phyloP scores from a whole-genome alignment of 2,329 filamentous ascomycete species.

The Trichoderma endophyticum region DNA sequence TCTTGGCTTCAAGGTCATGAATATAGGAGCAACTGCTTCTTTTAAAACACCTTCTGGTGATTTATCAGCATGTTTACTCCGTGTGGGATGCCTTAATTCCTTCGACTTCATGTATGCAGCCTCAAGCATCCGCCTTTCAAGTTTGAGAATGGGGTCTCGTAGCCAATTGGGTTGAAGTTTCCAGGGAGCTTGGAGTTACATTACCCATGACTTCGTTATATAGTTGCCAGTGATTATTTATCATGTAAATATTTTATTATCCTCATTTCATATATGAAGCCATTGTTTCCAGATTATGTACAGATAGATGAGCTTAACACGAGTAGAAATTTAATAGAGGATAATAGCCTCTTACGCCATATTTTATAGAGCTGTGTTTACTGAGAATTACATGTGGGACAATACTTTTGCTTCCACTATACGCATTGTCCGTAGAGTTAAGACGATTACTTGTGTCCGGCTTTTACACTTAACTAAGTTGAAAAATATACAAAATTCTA shows the following conservation, averaged over 20 bases:
- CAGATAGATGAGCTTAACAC: not conserved
- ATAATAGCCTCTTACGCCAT: not conserved
- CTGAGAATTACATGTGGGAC: not conserved
- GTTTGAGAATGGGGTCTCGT: not conserved
- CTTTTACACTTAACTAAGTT: not conserved
- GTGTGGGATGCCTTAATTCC: not conserved
- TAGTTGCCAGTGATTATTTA: not conserved
- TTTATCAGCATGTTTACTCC: not conserved
- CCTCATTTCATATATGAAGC: not conserved
- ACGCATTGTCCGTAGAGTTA: not conserved
- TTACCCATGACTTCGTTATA: not conserved
- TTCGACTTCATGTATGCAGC: not conserved
- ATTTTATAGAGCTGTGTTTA: not conserved
- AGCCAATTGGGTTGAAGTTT: not conserved
- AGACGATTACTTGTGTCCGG: not conserved
- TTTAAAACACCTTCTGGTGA: not conserved
- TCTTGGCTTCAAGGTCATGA: not conserved
- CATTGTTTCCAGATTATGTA: not conserved
- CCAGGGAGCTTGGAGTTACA: not conserved
- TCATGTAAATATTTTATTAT: not conserved
- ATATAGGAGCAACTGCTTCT: not conserved
- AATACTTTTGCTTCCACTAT: not conserved
- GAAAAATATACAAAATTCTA: not conserved
- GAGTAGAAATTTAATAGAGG: not conserved
- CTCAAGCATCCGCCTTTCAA: not conserved